phyloP scores from a whole-genome alignment of 1,139 yeast species.

The Magnusiomyces fungicola region DNA sequence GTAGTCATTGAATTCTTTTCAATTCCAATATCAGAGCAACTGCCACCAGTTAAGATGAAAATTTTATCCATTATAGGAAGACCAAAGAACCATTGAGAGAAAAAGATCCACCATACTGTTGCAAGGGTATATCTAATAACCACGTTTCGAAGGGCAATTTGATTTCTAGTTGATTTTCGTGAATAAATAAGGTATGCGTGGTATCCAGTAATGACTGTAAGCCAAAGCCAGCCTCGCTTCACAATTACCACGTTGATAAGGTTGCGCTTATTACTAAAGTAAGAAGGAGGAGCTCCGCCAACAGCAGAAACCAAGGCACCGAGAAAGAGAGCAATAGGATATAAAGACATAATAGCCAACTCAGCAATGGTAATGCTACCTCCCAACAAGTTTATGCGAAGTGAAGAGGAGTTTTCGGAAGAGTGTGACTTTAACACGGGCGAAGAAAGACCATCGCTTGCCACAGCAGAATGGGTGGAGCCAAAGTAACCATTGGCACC shows the following conservation, averaged over 20 bases:
- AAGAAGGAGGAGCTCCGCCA: constrained; percentile 21
- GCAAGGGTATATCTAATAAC: constrained; percentile 39
- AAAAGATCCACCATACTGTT: constrained; percentile 76
- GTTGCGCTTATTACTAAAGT: constrained; percentile 56
- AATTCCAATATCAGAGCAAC: constrained; percentile 38
- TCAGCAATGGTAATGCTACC: constrained; percentile 19
- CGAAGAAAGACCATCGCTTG: too few relatives aligned
- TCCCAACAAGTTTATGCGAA: background rate
- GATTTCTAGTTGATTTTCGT: background rate
- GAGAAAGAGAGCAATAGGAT: constrained; percentile 27
- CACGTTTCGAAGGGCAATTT: constrained; percentile 11
- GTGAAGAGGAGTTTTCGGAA: background rate
- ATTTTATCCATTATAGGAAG: constrained; percentile 83
- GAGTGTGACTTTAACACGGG: background rate
- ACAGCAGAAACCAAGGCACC: constrained; percentile 26
- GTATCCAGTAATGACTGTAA: constrained; percentile 41
- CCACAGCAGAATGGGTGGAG: too few relatives aligned
- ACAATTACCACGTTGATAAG: constrained; percentile 67
- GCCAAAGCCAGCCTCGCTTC: constrained; percentile 93
- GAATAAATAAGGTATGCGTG: constrained; percentile 1
- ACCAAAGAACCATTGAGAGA: constrained; percentile 85
- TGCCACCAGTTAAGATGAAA: constrained; percentile 77
- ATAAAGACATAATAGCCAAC: constrained; percentile 21
- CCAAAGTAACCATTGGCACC: too few relatives aligned
- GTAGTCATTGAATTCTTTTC: constrained; percentile 7